A percentile compares a stretch with the other conserved stretches of the same genome.
Evolutionary conservation across 805 yeast species (phyloP).

Genomic region (Spathaspora arborariae): DNA sequence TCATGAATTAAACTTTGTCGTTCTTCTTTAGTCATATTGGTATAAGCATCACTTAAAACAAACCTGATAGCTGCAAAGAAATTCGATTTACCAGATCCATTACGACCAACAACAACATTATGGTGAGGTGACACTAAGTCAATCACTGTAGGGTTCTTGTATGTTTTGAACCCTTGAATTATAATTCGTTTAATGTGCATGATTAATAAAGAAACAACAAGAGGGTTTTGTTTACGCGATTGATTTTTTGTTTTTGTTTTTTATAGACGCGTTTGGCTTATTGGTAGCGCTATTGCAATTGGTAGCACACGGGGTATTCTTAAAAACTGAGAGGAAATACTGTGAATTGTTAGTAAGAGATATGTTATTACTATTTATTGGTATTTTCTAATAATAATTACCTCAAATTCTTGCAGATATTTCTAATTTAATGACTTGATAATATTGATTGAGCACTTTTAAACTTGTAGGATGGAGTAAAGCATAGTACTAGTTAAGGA

Average conservation of each 20-base stretch:
- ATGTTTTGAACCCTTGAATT: conserved; percentile 92
- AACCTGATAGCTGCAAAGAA: conserved; percentile 93
- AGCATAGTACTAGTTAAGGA: too few species aligned
- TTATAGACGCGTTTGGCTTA: not conserved
- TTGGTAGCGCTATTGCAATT: too few species aligned
- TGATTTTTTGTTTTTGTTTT: not conserved
- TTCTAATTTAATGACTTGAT: too few species aligned
- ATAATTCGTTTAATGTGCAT: conserved; percentile 52
- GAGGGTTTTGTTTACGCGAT: not conserved
- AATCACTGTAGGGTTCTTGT: conserved; percentile 74
- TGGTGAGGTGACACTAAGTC: conserved; percentile 75
- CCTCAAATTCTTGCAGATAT: too few species aligned
- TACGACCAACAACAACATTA: conserved; percentile 82
- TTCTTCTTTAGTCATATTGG: conserved; percentile 79
- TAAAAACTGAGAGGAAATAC: too few species aligned
- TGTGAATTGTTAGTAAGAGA: too few species aligned
- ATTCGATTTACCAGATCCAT: conserved; percentile 96
- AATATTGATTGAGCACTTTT: too few species aligned
- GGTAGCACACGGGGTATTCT: too few species aligned
- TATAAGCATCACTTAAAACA: conserved; percentile 85
- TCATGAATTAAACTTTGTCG: conserved; percentile 85
- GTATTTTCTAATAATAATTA: too few species aligned
- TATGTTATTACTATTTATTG: too few species aligned
- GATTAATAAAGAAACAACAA: not conserved
- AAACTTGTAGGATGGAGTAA: too few species aligned